These are phyloP conservation scores for Nicotiana obtusifolia DNA, from an alignment of 257 asterid genomes.

Conservation along the genomic window DNA sequence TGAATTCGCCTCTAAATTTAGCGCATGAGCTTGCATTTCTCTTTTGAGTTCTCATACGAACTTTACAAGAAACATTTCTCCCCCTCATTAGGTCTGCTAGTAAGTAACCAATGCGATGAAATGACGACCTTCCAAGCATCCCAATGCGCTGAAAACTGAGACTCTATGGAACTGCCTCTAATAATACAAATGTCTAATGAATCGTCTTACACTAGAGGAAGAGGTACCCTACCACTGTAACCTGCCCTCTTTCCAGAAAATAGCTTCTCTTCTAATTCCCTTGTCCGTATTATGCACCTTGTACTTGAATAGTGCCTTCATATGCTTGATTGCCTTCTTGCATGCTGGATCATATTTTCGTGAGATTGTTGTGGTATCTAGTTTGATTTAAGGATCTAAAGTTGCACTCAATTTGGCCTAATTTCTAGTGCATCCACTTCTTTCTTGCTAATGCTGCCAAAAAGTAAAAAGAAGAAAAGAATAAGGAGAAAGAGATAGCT, in stretches of 20 bases:
- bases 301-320: not conserved
- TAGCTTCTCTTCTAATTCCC: not conserved
- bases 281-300: not conserved
- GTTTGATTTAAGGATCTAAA: conserved; percentile 14
- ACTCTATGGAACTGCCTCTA: too few species aligned
- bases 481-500: not conserved
- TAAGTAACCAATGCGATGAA: too few species aligned
- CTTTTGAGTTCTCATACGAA: not conserved
- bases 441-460: not conserved
- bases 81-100: too few species aligned
- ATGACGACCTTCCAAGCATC: too few species aligned
- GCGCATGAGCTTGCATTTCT: not conserved
- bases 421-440: not conserved
- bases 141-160: too few species aligned
- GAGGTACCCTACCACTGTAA: too few species aligned
- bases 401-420: not conserved
- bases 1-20: too few species aligned
- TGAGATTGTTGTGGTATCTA: not conserved
- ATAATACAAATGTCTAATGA: too few species aligned
- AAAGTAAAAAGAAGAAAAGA: not conserved
- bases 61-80: too few species aligned
- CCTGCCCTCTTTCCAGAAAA: not conserved
- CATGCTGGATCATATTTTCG: not conserved
- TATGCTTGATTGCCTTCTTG: not conserved
- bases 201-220: too few species aligned